Base-by-base conservation (phyloP, 805 yeast genomes). In the Candida multigemmis region DNA sequence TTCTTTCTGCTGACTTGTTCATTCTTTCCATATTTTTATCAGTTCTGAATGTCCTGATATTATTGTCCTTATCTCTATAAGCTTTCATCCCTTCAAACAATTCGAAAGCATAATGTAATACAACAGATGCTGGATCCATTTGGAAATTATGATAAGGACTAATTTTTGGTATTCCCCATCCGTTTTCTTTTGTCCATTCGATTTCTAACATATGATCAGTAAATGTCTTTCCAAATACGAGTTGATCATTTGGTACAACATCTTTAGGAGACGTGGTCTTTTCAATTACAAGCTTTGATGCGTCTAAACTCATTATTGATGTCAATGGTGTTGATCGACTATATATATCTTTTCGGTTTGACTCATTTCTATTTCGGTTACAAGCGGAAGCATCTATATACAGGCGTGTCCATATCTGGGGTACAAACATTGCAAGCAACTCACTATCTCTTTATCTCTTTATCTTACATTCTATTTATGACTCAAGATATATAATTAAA, bases 81-180 rank as follows among this genome's bases (percentile, higher is more conserved):
- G 96, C 96, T 65, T 89, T 89, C 63, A 89, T 66, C 40, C 98
- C 98, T 64, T 89, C 98, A 41, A 89, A 91, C 34, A 89, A 71
- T 56, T 85, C 95, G 48, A 91, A 89, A 4, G 94, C 89, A 48
- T 89, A 89, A 65, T 89, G 98, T 61, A 89, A 76, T 18, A 87
- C 97, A 52, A 82, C 73, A 12, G 91, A 61, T 12, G 95, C 77
- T 15, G 98, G 98, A 47, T 87, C 96, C 33, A 89, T 55, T 11
- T 65, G 44, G 28, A 89, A 59, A 26, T 74, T 73, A 27, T 78
- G 87, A 51, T 83, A 86, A 14, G 97, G 96, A 39, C 72, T 71
- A 53, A 89, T 87, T 50, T 71, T 72, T 23, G 98, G 97, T n/a
- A 71, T 56, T 7, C 63, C 79, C 98, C 98, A 89, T 26, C 97